Evolutionary conservation across 805 yeast genomes (phyloP).

Genomic region (Yarrowia osloensis): DNA sequence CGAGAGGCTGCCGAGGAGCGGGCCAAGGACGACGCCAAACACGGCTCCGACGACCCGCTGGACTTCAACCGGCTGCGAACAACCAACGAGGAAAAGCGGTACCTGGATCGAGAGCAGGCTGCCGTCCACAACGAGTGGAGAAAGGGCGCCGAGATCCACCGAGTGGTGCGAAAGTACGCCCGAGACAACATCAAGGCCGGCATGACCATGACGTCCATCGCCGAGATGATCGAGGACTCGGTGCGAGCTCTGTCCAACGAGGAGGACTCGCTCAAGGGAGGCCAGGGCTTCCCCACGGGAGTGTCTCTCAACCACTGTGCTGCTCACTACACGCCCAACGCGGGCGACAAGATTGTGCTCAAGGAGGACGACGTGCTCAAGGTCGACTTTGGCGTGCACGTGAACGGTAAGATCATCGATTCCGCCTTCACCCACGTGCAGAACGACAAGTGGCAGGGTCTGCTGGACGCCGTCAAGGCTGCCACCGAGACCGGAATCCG

Average conservation of each 20-base stretch:
- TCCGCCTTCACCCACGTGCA: conserved; percentile 93
- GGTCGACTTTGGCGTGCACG: conserved; percentile 95
- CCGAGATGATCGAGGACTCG: conserved; percentile 83
- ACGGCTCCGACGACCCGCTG: conserved; percentile 67
- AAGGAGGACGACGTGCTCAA: conserved; percentile 91
- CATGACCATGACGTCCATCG: conserved; percentile 86
- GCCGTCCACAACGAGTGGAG: conserved; percentile 83
- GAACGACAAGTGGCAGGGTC: conserved; percentile 76
- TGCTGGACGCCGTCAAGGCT: conserved; percentile 81
- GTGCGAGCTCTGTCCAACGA: conserved; percentile 74
- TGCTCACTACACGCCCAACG: conserved; percentile 97
- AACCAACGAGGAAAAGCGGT: conserved; percentile 84
- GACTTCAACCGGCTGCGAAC: conserved; percentile 69
- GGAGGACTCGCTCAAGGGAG: conserved; percentile 60
- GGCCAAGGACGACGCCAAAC: conserved; percentile 25
- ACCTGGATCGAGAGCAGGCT: conserved; percentile 62
- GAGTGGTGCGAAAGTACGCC: conserved; percentile 83
- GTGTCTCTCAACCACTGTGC: conserved; percentile 90
- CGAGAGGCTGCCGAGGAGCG: conserved; percentile 28
- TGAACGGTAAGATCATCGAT: conserved; percentile 90
- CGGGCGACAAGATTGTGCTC: conserved; percentile 83
- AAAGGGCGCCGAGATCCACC: conserved; percentile 94
- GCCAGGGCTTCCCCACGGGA: conserved; percentile 99
- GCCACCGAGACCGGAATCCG: conserved; percentile 93
- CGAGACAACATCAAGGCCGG: conserved; percentile 80